A percentile compares a stretch with the other conserved stretches of the same genome.
These are phyloP conservation scores for Neurospora tetrasperma DNA, from an alignment of 495 filamentous ascomycete species.

Conservation along the genomic window DNA sequence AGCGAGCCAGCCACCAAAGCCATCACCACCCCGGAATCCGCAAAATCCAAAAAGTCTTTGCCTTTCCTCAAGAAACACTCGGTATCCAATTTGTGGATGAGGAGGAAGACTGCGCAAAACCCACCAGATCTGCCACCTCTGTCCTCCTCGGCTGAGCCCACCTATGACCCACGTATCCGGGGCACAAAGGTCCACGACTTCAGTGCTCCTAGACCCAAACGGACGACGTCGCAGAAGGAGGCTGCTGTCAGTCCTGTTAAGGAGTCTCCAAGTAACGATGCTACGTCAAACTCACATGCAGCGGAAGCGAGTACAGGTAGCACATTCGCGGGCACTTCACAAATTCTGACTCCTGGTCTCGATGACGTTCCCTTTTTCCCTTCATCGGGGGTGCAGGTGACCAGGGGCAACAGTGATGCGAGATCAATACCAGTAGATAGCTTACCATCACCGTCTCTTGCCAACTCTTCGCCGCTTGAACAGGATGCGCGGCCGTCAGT, in stretches of 20 bases:
- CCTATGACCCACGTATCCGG: constrained; percentile 73
- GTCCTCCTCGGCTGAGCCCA: constrained; percentile 32
- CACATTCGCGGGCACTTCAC: not conserved
- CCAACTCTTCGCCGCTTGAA: constrained; percentile 8
- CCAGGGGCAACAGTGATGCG: not conserved
- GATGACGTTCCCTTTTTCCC: not conserved
- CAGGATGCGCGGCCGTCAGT: constrained; percentile 19
- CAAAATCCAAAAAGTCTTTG: constrained; percentile 41
- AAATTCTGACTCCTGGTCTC: not conserved
- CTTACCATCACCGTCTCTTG: not conserved
- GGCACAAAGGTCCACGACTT: constrained; percentile 87
- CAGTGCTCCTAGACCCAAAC: constrained; percentile 63
- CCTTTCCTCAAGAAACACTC: constrained; percentile 42
- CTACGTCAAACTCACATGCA: not conserved
- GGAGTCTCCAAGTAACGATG: not conserved
- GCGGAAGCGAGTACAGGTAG: not conserved
- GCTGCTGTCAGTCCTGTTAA: not conserved
- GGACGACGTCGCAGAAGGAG: constrained; percentile 30
- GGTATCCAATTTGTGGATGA: constrained; percentile 34
- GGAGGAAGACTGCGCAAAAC: constrained; percentile 33
- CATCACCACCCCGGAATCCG: constrained; percentile 44
- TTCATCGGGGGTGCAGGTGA: not conserved
- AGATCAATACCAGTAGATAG: not conserved
- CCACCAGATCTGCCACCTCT: constrained; percentile 38
- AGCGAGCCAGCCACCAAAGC: constrained; percentile 43